Percentiles rank a stretch among this genome's conserved stretches.
phyloP scores from a whole-genome alignment of 2,329 filamentous ascomycete species.

The Knufia fluminis region DNA sequence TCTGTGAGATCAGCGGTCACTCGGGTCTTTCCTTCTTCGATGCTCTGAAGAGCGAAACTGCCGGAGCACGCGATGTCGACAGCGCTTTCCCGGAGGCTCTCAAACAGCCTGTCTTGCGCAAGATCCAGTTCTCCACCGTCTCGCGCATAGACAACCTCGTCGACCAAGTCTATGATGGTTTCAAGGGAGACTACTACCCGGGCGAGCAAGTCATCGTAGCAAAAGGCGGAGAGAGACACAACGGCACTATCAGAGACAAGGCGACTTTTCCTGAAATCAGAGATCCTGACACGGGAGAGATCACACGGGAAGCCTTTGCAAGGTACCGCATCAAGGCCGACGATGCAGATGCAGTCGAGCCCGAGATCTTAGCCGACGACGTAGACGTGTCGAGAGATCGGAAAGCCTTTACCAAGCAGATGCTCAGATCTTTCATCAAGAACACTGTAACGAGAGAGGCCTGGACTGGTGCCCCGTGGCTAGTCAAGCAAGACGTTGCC shows the following conservation, averaged over 20 bases:
- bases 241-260: constrained; percentile 76
- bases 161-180: constrained; percentile 43
- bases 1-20: constrained; percentile 91
- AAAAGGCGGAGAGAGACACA: constrained; percentile 53
- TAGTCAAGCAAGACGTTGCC: constrained; percentile 81
- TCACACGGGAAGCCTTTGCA: constrained; percentile 59
- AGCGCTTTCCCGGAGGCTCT: constrained; percentile 83
- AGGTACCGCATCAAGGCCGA: constrained; percentile 73
- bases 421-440: constrained; percentile 87
- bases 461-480: constrained; percentile 94
- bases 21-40: constrained; percentile 88
- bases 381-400: constrained; percentile 76
- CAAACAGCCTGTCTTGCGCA: constrained; percentile 80
- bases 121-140: constrained; percentile 82
- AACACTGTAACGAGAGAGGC: constrained; percentile 85
- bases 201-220: constrained; percentile 73
- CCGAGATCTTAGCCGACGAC: constrained; percentile 74
- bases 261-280: constrained; percentile 57
- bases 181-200: constrained; percentile 83
- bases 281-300: constrained; percentile 53
- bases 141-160: constrained; percentile 76
- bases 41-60: constrained; percentile 69
- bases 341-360: constrained; percentile 56
- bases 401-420: constrained; percentile 88
- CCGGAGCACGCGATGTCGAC: constrained; percentile 77